Base-by-base conservation (phyloP, 140 eudicot species). In the Stevia rebaudiana region DNA sequence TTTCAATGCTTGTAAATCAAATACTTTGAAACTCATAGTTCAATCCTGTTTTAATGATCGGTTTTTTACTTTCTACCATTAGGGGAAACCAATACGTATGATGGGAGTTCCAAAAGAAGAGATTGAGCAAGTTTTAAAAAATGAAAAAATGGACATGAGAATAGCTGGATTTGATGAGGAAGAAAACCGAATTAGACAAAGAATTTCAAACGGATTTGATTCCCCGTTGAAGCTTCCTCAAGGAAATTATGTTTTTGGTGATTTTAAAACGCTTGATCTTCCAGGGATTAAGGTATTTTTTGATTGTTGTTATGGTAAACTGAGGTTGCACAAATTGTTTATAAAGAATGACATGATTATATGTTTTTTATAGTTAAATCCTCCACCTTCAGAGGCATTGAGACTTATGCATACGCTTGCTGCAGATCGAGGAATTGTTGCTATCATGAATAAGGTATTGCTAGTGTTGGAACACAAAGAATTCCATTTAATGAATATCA, bases 101-200 rank as follows among this genome's bases (percentile, higher is more conserved):
- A 84, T 91, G 98, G 98, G 98, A 31, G 92, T 83, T 11, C 86
- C 81, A 5, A 67, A 81, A 71, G 79, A 78, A 63, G 98, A 91
- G 82, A 69, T 91, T 42, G 96, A 91, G 64, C 95, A 91, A 46
- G 51, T 88, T 75, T 61, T 87, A 30, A 71, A 75, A 75, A 56
- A 36, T 75, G 81, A 80, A 11, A 81, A 76, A 76, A 65, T 44
- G 48, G 86, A 91, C 74, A 79, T 76, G 81, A 83, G 98, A 61
- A 88, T 91, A 57, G 82, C 81, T 70, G 96, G 98, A 57, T 91
- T 91, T 69, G 96, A 91, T 53, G 96, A 91, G 69, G 98, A 91
- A 78, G 98, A 91, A 43, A 84, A 77, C 73, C 85, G 98, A 68
- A 67, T 81, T 54, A 83, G 82, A 61, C 84, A 65, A 55, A 80